Evolutionary conservation across 305 asterid species (phyloP), one percentile per base, ranked within the genome.

Genomic region (Solanum hybrid): DNA sequence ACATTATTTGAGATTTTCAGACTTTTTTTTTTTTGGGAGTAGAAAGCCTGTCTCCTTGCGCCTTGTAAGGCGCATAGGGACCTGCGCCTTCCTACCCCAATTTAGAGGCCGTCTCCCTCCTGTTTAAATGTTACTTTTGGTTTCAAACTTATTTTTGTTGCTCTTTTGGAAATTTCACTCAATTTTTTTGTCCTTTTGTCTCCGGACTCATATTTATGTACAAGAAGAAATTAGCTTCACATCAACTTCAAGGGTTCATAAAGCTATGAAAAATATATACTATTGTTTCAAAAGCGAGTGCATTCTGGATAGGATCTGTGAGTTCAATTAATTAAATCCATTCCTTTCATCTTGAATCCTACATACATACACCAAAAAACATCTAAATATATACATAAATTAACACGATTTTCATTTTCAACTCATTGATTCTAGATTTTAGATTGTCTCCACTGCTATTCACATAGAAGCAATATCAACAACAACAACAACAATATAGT

Each of bases 271-370:
- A 22, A 80, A 4, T 32, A 5, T 79, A 36, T n/a, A 78, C 20
- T 1, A 10, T 36, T 79, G 20, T 20, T 7, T 79, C 32, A 6
- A 3, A 79, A 20, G 56, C 6, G 31, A 5, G 3, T 27, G 4
- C 14, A 36, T 11, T n/a, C 3, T 3, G 6, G 11, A 36, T 7
- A n/a, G 3, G 60, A 36, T 5, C 2, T 0, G 6, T 0, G 0
- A 13, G 56, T 36, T n/a, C 20, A 2, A 35, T 3, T 36, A 13
- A 36, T 71, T 26, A 71, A 71, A 35, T 79, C 1, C 64, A 80
- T 16, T 26, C 2, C 26, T 81, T 38, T 42, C 4, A 0, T 1
- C 66, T 38, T 14, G 7, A 38, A 29, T 29, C 2, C 31, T 38
- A 17, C 42, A 4, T 26, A 26, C 16, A 13, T 14, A 24, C 5